Evolutionary conservation across 441 rosid species (phyloP), one percentile per base, ranked within the genome.

Genomic region (Eutrema salsugineum): DNA sequence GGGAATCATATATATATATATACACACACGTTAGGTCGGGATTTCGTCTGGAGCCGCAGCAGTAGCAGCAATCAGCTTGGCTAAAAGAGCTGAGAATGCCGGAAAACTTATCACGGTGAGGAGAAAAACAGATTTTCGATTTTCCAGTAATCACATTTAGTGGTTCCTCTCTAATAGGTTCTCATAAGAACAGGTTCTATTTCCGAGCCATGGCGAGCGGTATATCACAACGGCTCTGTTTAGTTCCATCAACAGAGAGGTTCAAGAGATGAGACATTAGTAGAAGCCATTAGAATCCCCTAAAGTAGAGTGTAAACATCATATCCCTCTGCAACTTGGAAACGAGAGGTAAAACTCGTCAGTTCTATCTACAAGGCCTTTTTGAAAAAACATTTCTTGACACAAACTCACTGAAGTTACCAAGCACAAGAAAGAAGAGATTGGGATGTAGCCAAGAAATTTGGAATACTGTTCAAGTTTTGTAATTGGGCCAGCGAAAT

Each of bases 41-140:
- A 91, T 94, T 43, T 94, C 98, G 33, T 91, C 96, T 47, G 97
- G 98, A 82, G 98, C 98, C 1, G 97, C 96, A 14, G 94, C 97
- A 53, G 97, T 87, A 28, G 97, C 97, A 24, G 97, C 97, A 6
- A 76, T 88, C 62, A 77, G 86, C 73, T 79, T 91, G 51, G 99
- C 90, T 9, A 87, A 81, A 81, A 86, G 97, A 79, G 89, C 87
- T 54, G 97, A 90, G 75, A 91, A 94, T 82, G 83, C 90, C 5
- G 97, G 99, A 49, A 94, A 94, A 77, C 97, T 94, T 68, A 82
- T 91, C 79, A 75, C 79, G 70, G 99, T 94, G 66, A 88, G 89
- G 12, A 24, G 14, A 2, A 2, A 17, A 16, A 27, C 19, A 39
- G 48, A 24, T 56, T 14, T 36, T 3, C 35, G 1, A 16, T 2